Evolutionary conservation across 495 filamentous ascomycete species (phyloP), one percentile per base, ranked within the genome.

Genomic region (Penicillium longicatenatum): DNA sequence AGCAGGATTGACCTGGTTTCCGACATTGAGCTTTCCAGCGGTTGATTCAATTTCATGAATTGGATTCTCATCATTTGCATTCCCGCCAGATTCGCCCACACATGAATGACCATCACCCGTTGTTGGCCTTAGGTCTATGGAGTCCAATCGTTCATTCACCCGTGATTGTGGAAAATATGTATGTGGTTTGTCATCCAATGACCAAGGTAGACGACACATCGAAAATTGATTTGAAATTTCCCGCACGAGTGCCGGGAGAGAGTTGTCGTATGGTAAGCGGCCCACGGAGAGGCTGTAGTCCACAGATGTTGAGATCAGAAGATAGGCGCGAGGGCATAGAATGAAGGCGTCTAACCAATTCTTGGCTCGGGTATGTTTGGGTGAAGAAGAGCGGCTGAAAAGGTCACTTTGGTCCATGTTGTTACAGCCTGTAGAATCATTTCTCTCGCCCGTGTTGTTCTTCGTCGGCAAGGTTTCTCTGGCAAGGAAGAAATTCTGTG

Each of bases 341-440:
- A 72, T 39, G 42, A 69, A 74, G 0, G 71, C 70, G 17, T 72
- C 71, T 20, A 65, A 47, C 71, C 71, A 74, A 49, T 55, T 65
- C 11, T 58, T 65, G 14, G 64, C 64, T 9, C 61, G 58, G 9
- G 22, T 42, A 6, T 35, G 31, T 4, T 14, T 10, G 2, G 31
- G 31, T 35, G 31, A 35, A 12, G 12, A 10, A 1, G 10, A 35
- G 31, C 1, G 10, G 9, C 12, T 35, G 31, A 14, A 35, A 14
- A 35, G 6, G 3, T 35, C 9, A 35, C 31, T 11, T 12, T 3
- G 1, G 31, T 26, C 4, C 1, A 35, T 3, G 31, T 39, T 39
- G 7, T n/a, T 7, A 39, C 6, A 6, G 4, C 2, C 14, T 7
- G 17, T 0, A n/a, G 37, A 39, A n/a, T 39, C 14, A 17, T 3